Conservation (phyloP, 1,139 yeast genomes). For the Insectozyma bohioensis region DNA sequence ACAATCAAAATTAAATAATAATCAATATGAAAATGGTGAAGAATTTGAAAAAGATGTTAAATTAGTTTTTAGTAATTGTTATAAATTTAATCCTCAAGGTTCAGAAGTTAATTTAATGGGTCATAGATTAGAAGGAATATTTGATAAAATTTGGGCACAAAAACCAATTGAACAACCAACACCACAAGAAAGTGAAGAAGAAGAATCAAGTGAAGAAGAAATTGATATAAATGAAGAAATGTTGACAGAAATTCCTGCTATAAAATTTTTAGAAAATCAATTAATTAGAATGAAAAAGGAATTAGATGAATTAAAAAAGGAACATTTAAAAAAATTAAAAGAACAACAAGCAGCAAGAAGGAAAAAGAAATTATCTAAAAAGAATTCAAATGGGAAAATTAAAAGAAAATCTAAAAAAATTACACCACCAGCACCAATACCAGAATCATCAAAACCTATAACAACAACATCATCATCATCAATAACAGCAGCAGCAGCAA, state of each 20-base stretch:
- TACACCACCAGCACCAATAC: conserved; percentile 8
- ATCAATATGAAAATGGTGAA: conserved; percentile 85
- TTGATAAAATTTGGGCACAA: conserved; percentile 86
- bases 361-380: conserved; percentile 50
- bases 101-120: conserved; percentile 97
- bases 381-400: conserved; percentile 19
- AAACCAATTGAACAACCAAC: conserved; percentile 76
- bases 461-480: background rate
- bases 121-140: conserved; percentile 79
- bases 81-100: conserved; percentile 90
- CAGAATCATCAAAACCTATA: conserved; percentile 2
- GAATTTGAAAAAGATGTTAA: conserved; percentile 83
- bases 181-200: conserved; percentile 34
- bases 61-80: conserved; percentile 84
- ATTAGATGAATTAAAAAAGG: conserved; percentile 74
- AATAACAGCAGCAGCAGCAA: conserved; percentile 3
- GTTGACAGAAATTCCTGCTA: conserved; percentile 79
- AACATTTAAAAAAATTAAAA: conserved; percentile 57
- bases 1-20: conserved; percentile 74
- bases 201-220: conserved; percentile 58
- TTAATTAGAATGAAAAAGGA: conserved; percentile 83
- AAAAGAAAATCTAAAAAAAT: conserved; percentile 7
- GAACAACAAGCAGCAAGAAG: conserved; percentile 44
- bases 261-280: conserved; percentile 84
- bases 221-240: conserved; percentile 72